These are phyloP conservation scores for Schizopora paradoxa DNA, from an alignment of 1,284 basidiomycete species.

Conservation along the genomic window DNA sequence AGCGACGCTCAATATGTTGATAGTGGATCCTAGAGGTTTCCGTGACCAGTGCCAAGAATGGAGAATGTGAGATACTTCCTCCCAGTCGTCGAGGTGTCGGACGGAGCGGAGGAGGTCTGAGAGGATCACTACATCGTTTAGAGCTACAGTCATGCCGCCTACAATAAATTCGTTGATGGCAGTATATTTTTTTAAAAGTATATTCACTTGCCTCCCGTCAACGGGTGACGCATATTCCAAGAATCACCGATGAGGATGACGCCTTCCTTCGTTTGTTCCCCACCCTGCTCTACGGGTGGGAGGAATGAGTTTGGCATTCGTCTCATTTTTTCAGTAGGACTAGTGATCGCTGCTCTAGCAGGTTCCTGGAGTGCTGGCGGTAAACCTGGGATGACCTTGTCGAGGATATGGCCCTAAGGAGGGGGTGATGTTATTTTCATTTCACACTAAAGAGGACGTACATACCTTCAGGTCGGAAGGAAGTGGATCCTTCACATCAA, in stretches of 20 bases:
- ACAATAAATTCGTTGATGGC: too few relatives aligned
- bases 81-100: conserved; percentile 57
- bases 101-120: conserved; percentile 53
- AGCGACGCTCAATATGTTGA: conserved; percentile 91
- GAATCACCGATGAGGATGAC: conserved; percentile 91
- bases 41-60: conserved; percentile 80
- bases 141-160: conserved; percentile 90
- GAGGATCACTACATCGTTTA: conserved; percentile 79
- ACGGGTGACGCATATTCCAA: conserved; percentile 98
- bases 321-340: conserved; percentile 68
- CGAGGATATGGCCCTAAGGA: conserved; percentile 61
- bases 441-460: conserved; percentile 17
- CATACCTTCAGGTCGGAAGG: conserved; percentile 77
- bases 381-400: conserved; percentile 74
- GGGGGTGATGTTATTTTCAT: too few relatives aligned
- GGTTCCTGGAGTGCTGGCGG: conserved; percentile 67
- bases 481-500: conserved; percentile 86
- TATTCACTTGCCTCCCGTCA: conserved; percentile 74
- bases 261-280: conserved; percentile 53
- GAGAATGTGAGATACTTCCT: conserved; percentile 50
- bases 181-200: too few relatives aligned
- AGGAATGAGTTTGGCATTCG: conserved; percentile 97
- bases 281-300: conserved; percentile 79
- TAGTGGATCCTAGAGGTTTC: conserved; percentile 76
- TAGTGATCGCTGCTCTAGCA: conserved; percentile 51